Base-by-base conservation (phyloP, 768 basidiomycete species). In the Panaeolus papilionaceus region DNA sequence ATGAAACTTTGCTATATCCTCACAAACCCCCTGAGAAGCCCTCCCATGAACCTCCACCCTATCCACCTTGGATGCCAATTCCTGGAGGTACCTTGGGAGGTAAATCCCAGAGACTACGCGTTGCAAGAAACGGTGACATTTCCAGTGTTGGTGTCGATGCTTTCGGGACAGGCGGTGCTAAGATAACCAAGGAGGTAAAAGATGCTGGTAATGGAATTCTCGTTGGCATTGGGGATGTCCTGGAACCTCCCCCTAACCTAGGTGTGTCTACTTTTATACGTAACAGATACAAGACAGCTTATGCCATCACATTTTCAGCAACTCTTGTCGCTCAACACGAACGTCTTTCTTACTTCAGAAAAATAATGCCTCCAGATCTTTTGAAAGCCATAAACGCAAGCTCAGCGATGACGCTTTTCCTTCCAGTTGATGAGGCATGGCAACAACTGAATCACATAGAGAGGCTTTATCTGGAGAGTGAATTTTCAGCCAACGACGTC, bases 351-450 rank as follows among this genome's bases (percentile, higher is more conserved):
- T 95, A 93, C 78, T 89, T 98, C 71, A 79, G 85, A 73, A 89
- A 85, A 68, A 85, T 98, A 63, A 80, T 95, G 42, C 91, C 89
- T 4, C 77, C 87, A 0, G 85, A 88, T 62, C 85, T 91, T 42
- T 73, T 81, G 58, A 74, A 79, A 20, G 78, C 87, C 40, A 83
- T 98, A 47, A 90, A 91, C 65, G 82, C 81, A 51, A 89, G 91
- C 0, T 79, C 92, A 4, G 88, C 90, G 73, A 79, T 97, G 54
- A 98, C 98, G 0, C 71, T 99, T 37, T 99, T 99, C 76, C 86
- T 97, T 7, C 97, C 98, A 0, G 83, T 92, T 28, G 86, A 98
- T 75, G 79, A 86, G 40, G 98, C 97, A 12, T 99, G 95, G 90
- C 79, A 89, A n/a, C 79, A 78, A 10, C 81, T 99, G 40, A 86